Evolutionary conservation across 768 basidiomycete species (phyloP), one percentile per base, ranked within the genome.

Genomic region (Calvatia gigantea): DNA sequence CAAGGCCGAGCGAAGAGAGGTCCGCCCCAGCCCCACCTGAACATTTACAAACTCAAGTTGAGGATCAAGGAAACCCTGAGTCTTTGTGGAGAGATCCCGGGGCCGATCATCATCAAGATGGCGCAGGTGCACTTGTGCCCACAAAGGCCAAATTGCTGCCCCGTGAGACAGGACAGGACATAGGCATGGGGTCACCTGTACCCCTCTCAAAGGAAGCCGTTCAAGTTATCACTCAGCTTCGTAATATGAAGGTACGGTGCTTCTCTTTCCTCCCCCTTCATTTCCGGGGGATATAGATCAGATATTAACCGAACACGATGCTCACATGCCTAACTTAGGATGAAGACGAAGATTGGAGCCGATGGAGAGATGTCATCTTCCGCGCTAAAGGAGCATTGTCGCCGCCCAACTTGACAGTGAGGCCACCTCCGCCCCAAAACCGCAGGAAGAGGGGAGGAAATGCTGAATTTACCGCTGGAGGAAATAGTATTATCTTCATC

Each of bases 321-420:
- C 41, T 42, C 41, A 21, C 19, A 21, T 23, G 41, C 11, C 8
- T 11, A 8, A 11, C 25, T 61, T 11, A 91, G 87, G 92, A 95
- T 64, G 87, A 90, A 70, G 81, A 84, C 54, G 92, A 95, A 65
- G 91, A 94, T 62, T 92, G 87, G 88, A 83, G 89, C 56, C 82
- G 92, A 41, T 91, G 89, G 89, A 79, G 91, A 17, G 92, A 94
- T 64, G 84, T 90, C 29, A 78, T 93, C 11, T 93, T 92, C 67
- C 83, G 84, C 4, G 86, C 85, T 5, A 91, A 89, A 68, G 85
- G 81, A 4, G 73, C 76, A 28, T 69, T 91, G 60, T 69, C 70
- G 29, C 79, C 81, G 0, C 67, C 66, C 21, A 65, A 70, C 53
- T 64, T 80, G 58, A 68, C 73, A 44, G 70, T 77, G 52, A 78